Evolutionary conservation across 305 asterid species (phyloP).

Genomic region (Ilex paraguariensis): DNA sequence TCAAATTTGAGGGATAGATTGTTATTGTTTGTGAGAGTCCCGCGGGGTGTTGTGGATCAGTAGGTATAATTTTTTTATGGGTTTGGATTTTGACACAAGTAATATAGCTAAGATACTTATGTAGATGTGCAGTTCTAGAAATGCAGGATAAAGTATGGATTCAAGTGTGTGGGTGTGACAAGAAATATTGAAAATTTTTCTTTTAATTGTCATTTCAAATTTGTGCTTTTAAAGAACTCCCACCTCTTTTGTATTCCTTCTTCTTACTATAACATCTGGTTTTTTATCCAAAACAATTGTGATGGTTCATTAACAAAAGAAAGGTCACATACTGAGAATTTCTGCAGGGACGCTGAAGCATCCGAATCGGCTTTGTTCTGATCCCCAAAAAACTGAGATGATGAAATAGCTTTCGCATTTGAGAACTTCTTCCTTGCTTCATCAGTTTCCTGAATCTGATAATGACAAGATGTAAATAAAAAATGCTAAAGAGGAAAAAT

Average conservation of each 20-base stretch:
- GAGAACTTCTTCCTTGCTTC: constrained; percentile 97
- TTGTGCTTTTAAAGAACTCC: too few relatives aligned
- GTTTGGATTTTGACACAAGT: too few relatives aligned
- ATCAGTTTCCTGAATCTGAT: constrained; percentile 86
- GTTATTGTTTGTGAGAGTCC: not conserved
- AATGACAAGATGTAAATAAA: constrained; percentile 9
- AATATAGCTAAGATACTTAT: too few relatives aligned
- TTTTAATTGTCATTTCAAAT: too few relatives aligned
- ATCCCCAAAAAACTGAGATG: constrained; percentile 88
- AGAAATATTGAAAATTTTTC: not conserved
- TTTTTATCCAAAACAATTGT: not conserved
- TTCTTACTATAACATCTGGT: not conserved
- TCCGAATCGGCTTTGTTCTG: constrained; percentile 55
- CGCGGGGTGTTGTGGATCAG: not conserved
- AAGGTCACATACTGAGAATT: constrained; percentile 64
- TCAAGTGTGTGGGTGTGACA: not conserved
- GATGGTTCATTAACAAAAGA: constrained; percentile 6
- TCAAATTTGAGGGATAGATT: not conserved
- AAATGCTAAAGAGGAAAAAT: too few relatives aligned
- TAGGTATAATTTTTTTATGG: not conserved
- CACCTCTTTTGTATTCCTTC: too few relatives aligned
- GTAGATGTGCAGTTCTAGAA: too few relatives aligned
- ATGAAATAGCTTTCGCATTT: constrained; percentile 92
- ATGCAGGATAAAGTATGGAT: not conserved
- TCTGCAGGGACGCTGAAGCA: constrained; percentile 67